Conservation (phyloP, 2,329 filamentous ascomycete genomes). For the Alternaria sp. region DNA sequence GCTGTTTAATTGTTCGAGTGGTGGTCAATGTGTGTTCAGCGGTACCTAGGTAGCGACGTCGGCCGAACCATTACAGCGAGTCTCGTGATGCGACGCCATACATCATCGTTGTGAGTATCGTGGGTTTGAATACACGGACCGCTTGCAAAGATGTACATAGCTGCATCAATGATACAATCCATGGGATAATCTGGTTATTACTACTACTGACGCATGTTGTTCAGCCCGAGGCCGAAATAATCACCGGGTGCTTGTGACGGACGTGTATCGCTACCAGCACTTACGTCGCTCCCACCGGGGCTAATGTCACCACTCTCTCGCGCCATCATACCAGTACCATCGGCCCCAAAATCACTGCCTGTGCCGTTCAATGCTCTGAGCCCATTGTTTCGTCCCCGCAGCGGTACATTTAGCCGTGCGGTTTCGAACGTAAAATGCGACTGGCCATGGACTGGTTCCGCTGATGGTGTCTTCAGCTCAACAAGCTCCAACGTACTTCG, state of each 20-base stretch:
- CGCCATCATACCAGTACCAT: conserved; percentile 8
- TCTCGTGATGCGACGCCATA: neutral
- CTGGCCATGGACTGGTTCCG: conserved; percentile 27
- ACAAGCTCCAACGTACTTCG: conserved; percentile 69
- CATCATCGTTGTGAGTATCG: neutral
- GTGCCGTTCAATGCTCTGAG: neutral
- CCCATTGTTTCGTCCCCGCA: conserved; percentile 10
- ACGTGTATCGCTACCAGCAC: conserved; percentile 17
- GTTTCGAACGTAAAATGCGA: conserved; percentile 43
- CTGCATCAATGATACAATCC: neutral
- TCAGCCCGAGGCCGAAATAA: conserved; percentile 31
- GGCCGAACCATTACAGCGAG: neutral
- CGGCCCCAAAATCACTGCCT: neutral
- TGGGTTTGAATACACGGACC: neutral
- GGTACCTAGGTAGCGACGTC: neutral
- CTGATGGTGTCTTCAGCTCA: conserved; percentile 43
- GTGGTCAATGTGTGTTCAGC: neutral
- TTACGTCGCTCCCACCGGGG: conserved; percentile 17
- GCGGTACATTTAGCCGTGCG: conserved; percentile 37
- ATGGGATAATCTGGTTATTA: neutral
- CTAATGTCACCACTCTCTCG: conserved; percentile 25
- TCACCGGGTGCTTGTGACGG: conserved; percentile 17
- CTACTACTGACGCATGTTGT: conserved; percentile 3
- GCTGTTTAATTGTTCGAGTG: neutral
- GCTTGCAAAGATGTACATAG: neutral